Conservation (phyloP, 371 early-diverging fungal species). For the Thermomucor indicae-seudaticae region DNA sequence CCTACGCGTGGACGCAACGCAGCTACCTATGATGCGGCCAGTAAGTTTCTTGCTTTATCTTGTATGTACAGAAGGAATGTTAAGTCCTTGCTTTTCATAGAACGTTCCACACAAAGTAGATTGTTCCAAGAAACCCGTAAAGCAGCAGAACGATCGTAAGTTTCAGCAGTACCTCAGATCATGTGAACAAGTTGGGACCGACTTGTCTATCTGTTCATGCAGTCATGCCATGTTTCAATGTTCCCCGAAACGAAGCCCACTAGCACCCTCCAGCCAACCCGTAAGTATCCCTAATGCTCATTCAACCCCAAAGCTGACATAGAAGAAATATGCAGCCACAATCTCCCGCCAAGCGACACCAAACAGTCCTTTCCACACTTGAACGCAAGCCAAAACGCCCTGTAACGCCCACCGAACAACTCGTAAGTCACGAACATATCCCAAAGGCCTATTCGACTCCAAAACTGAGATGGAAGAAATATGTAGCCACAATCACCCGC, state of each 20-base stretch:
- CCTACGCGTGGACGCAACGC: slow-evolving; percentile 12
- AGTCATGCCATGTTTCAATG: slow-evolving; percentile 26
- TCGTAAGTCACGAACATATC: too few relatives aligned
- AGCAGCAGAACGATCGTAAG: slow-evolving; percentile 30
- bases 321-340: slow-evolving; percentile 7
- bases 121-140: slow-evolving; percentile 30
- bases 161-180: too few relatives aligned
- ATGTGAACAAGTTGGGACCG: too few relatives aligned
- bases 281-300: slow-evolving; percentile 1
- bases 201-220: background rate
- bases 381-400: background rate
- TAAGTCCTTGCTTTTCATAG: slow-evolving; percentile 4
- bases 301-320: slow-evolving; percentile 13
- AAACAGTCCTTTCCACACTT: background rate
- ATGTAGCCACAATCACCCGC: background rate
- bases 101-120: slow-evolving; percentile 23
- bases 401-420: background rate
- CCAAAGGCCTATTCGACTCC: too few relatives aligned
- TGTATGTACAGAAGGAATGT: too few relatives aligned
- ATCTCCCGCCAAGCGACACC: slow-evolving; percentile 1
- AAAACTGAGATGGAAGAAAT: background rate
- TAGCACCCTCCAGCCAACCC: background rate
- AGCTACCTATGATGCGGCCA: slow-evolving; percentile 16
- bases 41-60: slow-evolving; percentile 9
- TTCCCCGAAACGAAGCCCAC: slow-evolving; percentile 1